A percentile compares a stretch with the other conserved stretches of the same genome.
Evolutionary conservation across 768 basidiomycete genomes (phyloP).

Genomic region (Pseudohyphozyma bogoriensis): DNA sequence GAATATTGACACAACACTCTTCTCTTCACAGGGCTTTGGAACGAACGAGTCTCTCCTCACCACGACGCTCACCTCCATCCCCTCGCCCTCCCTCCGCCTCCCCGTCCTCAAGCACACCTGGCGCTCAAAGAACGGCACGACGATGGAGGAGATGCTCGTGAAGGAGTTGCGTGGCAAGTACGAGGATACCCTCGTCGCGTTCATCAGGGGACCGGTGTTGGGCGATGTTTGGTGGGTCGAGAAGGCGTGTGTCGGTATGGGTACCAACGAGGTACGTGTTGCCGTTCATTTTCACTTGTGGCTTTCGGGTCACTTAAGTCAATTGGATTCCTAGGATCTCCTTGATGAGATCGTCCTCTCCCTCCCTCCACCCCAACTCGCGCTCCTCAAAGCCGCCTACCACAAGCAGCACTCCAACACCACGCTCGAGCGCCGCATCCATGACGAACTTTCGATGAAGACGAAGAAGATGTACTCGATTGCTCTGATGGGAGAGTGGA

Average conservation of each 20-base stretch:
- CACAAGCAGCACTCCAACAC: conserved; percentile 7
- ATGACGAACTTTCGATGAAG: conserved; percentile 1
- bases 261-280: conserved; percentile 38
- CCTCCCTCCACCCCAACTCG: conserved; percentile 38
- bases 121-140: conserved; percentile 38
- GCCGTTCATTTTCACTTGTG: too few species aligned
- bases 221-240: conserved; percentile 37
- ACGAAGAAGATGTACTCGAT: conserved; percentile 11
- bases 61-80: background rate
- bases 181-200: background rate
- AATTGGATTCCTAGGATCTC: too few species aligned
- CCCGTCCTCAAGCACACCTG: conserved; percentile 7
- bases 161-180: conserved; percentile 18
- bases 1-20: too few species aligned
- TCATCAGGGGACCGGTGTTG: conserved; percentile 31
- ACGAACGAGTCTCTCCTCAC: background rate
- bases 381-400: conserved; percentile 24
- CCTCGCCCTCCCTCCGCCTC: background rate
- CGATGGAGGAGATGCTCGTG: conserved; percentile 30
- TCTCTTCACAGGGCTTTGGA: background rate
- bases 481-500: conserved; percentile 13
- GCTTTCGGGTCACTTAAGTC: too few species aligned
- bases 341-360: conserved; percentile 38
- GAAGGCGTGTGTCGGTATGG: conserved; percentile 36
- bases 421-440: conserved; percentile 10